A percentile compares a stretch with the other conserved stretches of the same genome.
These are phyloP conservation scores for Ceratopteris richardii DNA, from an alignment of 75 land plant genomes.

Conservation along the genomic window DNA sequence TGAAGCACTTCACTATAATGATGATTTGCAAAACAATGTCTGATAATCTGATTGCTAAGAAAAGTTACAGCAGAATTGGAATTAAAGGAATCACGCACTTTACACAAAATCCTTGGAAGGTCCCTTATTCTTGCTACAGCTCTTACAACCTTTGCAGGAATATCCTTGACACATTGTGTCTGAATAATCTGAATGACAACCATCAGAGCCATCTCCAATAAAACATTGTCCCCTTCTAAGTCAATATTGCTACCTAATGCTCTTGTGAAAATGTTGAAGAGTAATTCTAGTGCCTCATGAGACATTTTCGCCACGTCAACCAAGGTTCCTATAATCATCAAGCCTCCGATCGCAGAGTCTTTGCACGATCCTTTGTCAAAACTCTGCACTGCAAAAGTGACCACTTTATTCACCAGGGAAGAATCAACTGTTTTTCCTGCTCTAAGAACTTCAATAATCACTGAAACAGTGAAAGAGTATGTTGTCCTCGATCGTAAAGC, in stretches of 20 bases:
- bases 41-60: no score
- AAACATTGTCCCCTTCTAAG: conserved; percentile 32
- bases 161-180: no score
- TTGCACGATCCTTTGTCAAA: conserved; percentile 22
- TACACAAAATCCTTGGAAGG: no score
- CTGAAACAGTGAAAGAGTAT: conserved; percentile 50
- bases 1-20: no score
- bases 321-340: conserved; percentile 68
- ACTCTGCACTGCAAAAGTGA: conserved; percentile 47
- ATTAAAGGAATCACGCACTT: no score
- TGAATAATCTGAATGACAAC: neutral
- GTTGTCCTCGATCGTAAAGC: conserved; percentile 28
- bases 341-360: conserved; percentile 41
- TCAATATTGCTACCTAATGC: conserved; percentile 32
- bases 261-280: conserved; percentile 37
- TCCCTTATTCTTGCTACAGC: no score
- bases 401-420: conserved; percentile 44
- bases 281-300: conserved; percentile 31
- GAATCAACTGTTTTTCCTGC: conserved; percentile 31
- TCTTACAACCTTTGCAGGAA: no score
- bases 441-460: conserved; percentile 63
- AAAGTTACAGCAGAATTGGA: no score
- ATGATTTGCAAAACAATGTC: no score
- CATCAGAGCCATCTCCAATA: conserved; percentile 33
- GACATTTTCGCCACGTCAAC: conserved; percentile 47